Evolutionary conservation across 257 asterid species (phyloP).

Genomic region (Solanum ossicruentum): DNA sequence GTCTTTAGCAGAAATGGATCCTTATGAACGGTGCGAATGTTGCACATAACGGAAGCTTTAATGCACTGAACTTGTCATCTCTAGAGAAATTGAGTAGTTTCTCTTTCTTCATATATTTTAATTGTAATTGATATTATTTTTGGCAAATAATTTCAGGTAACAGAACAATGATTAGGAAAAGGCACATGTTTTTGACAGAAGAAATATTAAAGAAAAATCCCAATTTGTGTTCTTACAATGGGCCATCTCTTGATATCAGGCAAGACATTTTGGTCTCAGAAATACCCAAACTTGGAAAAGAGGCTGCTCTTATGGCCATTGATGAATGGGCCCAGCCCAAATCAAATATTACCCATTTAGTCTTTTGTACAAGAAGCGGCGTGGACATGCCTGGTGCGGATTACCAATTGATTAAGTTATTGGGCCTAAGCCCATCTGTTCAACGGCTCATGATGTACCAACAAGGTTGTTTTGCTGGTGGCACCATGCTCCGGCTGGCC

Average conservation of each 20-base stretch:
- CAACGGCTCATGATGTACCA: slow-evolving; percentile 1
- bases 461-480: slow-evolving; percentile 1
- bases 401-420: background rate
- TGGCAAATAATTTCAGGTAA: background rate
- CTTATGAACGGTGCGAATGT: too few relatives aligned
- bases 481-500: background rate
- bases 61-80: too few relatives aligned
- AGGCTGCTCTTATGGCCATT: background rate
- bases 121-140: background rate
- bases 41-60: too few relatives aligned
- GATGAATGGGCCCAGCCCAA: slow-evolving; percentile 2
- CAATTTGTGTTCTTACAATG: background rate
- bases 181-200: slow-evolving; percentile 1
- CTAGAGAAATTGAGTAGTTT: background rate
- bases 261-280: background rate
- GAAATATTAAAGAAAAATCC: slow-evolving; percentile 1
- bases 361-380: slow-evolving; percentile 1
- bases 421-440: background rate
- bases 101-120: background rate
- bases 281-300: slow-evolving; percentile 1
- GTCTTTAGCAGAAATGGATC: too few relatives aligned
- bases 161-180: background rate
- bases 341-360: background rate
- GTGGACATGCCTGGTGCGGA: slow-evolving; percentile 5
- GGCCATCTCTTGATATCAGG: background rate